phyloP scores from a whole-genome alignment of 768 basidiomycete genomes.

The Cyathus striatus region DNA sequence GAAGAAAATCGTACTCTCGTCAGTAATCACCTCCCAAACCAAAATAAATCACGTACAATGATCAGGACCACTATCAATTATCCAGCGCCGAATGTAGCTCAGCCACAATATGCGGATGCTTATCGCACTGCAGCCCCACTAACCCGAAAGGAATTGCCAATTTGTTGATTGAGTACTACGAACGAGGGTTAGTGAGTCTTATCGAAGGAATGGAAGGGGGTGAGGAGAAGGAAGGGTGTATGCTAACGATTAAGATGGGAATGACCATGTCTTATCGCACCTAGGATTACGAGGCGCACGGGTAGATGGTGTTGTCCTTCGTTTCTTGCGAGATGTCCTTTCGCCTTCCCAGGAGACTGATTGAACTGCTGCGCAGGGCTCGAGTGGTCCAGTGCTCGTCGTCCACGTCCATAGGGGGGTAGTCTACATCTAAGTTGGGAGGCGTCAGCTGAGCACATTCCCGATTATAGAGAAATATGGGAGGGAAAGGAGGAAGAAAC shows the following conservation, averaged over 20 bases:
- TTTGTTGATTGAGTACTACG: slow-evolving; percentile 80
- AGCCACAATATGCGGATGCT: slow-evolving; percentile 60
- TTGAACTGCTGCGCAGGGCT: slow-evolving; percentile 58
- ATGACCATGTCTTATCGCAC: slow-evolving; percentile 50
- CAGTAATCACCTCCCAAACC: no score
- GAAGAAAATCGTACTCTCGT: no score
- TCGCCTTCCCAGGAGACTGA: slow-evolving; percentile 62
- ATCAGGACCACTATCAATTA: slow-evolving; percentile 58
- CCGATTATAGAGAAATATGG: slow-evolving; percentile 2
- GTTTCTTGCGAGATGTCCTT: no score
- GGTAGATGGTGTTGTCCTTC: no score
- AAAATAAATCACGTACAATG: slow-evolving; percentile 36
- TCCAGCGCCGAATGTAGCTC: slow-evolving; percentile 71
- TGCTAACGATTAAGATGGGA: slow-evolving; percentile 58
- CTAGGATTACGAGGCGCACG: slow-evolving; percentile 52
- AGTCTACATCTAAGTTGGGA: slow-evolving; percentile 67
- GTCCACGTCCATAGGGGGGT: slow-evolving; percentile 57
- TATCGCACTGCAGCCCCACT: slow-evolving; percentile 59
- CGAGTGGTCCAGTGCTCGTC: slow-evolving; percentile 69
- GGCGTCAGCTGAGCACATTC: neutral
- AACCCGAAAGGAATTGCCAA: slow-evolving; percentile 61
- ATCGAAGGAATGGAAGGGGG: neutral
- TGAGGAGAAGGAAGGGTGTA: slow-evolving; percentile 56
- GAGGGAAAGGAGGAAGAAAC: no score
- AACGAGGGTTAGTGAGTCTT: neutral